These are phyloP conservation scores for Stropharia rugosoannulata DNA, from an alignment of 768 basidiomycete species.

Conservation along the genomic window DNA sequence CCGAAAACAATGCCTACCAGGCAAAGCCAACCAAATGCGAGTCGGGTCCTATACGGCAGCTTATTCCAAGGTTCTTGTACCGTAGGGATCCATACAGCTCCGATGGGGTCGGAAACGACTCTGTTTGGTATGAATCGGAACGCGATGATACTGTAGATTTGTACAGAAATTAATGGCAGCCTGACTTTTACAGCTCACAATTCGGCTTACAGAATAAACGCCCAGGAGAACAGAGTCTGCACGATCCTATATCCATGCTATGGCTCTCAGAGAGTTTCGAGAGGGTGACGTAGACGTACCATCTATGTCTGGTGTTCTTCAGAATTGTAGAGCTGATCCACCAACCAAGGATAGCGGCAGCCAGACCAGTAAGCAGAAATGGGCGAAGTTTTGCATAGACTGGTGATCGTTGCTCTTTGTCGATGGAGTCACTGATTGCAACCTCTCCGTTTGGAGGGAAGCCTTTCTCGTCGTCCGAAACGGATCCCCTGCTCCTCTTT, in stretches of 20 bases:
- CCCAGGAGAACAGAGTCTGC: conserved; percentile 82
- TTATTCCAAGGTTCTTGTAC: conserved; percentile 69
- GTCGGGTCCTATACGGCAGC: conserved; percentile 47
- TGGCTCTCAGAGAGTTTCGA: conserved; percentile 5
- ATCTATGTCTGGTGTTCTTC: conserved; percentile 69
- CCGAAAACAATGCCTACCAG: conserved; percentile 80
- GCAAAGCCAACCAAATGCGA: conserved; percentile 72
- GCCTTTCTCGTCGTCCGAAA: background rate
- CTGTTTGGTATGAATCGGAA: conserved; percentile 83
- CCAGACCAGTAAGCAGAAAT: conserved; percentile 25
- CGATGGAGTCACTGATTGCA: background rate
- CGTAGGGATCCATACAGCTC: conserved; percentile 64
- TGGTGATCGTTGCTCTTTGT: conserved; percentile 57
- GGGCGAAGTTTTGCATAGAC: conserved; percentile 78
- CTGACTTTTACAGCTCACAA: background rate
- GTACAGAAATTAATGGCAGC: background rate
- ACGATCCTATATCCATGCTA: conserved; percentile 55
- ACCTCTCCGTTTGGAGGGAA: background rate
- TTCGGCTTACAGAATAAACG: conserved; percentile 69
- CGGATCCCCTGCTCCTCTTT: background rate
- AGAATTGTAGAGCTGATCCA: conserved; percentile 80
- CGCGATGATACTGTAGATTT: conserved; percentile 62
- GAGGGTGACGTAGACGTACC: conserved; percentile 40
- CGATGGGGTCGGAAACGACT: conserved; percentile 68
- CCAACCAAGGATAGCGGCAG: conserved; percentile 73